Percentiles rank a stretch among this genome's conserved stretches.
Conservation (phyloP, 2,329 filamentous ascomycete species). For the Alternaria rosae region DNA sequence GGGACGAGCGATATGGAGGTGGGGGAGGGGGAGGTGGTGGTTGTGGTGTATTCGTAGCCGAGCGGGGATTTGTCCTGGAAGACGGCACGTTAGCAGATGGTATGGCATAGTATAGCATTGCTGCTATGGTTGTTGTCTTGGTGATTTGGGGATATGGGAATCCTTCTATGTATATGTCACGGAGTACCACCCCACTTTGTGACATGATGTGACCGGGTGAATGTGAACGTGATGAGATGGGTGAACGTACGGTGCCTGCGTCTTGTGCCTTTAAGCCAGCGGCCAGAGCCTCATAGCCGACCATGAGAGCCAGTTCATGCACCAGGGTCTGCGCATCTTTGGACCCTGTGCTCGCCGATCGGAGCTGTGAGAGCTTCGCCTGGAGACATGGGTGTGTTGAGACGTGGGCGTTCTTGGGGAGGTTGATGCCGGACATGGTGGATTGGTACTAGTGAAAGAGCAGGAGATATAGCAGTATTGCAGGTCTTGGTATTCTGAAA, state of each 20-base stretch:
- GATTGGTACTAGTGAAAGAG: neutral
- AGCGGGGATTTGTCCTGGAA: conserved; percentile 77
- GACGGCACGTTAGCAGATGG: conserved; percentile 3
- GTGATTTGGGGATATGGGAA: conserved; percentile 1
- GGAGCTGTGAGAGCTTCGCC: conserved; percentile 89
- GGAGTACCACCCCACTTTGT: neutral
- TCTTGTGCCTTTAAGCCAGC: conserved; percentile 64
- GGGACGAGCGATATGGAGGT: conserved; percentile 81
- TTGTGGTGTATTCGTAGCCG: conserved; percentile 75
- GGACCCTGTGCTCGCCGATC: conserved; percentile 73
- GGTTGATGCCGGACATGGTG: conserved; percentile 41
- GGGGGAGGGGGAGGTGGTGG: conserved; percentile 68
- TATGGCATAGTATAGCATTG: neutral
- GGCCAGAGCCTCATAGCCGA: conserved; percentile 82
- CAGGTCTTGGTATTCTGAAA: neutral
- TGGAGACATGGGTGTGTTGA: conserved; percentile 85
- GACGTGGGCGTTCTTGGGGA: conserved; percentile 71
- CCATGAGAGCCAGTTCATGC: conserved; percentile 83
- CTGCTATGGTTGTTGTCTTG: neutral
- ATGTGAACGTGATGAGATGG: neutral
- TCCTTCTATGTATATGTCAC: neutral
- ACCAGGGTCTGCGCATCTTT: conserved; percentile 82
- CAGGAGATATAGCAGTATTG: neutral
- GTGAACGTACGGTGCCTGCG: conserved; percentile 68
- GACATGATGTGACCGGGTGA: neutral